Conservation (phyloP, 2,329 filamentous ascomycete species). For the Neurospora sp. region DNA sequence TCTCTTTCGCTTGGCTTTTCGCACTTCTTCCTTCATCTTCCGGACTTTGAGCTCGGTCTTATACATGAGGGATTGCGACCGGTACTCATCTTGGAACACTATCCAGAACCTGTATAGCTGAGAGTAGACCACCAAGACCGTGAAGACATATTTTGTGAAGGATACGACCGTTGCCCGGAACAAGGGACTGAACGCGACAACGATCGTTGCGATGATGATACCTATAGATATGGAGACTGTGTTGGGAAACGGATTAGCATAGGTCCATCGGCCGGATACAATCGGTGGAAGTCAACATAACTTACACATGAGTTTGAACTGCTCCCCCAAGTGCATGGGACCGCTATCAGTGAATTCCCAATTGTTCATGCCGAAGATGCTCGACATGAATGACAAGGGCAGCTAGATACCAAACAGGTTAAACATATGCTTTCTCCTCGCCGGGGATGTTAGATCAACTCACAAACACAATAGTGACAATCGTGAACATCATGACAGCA, state of each 20-base stretch:
- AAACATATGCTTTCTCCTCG: not conserved
- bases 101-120: not conserved
- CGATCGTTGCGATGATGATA: not conserved
- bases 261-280: not conserved
- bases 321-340: slow-evolving; percentile 7
- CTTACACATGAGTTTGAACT: slow-evolving; percentile 16
- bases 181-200: not conserved
- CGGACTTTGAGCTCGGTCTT: not conserved
- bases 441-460: not conserved
- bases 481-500: slow-evolving; percentile 35
- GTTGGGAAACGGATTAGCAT: not conserved
- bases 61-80: not conserved
- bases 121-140: not conserved
- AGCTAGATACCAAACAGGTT: not conserved
- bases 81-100: not conserved
- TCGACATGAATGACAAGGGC: slow-evolving; percentile 13
- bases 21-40: not conserved
- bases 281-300: not conserved
- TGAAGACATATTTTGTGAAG: not conserved
- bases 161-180: not conserved
- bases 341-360: slow-evolving; percentile 6
- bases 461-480: slow-evolving; percentile 35
- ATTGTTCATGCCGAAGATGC: slow-evolving; percentile 24
- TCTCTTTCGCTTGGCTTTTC: not conserved
- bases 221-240: not conserved